These are phyloP conservation scores for Dichotomocladium elegans DNA, from an alignment of 371 early-diverging fungal genomes.

Conservation along the genomic window DNA sequence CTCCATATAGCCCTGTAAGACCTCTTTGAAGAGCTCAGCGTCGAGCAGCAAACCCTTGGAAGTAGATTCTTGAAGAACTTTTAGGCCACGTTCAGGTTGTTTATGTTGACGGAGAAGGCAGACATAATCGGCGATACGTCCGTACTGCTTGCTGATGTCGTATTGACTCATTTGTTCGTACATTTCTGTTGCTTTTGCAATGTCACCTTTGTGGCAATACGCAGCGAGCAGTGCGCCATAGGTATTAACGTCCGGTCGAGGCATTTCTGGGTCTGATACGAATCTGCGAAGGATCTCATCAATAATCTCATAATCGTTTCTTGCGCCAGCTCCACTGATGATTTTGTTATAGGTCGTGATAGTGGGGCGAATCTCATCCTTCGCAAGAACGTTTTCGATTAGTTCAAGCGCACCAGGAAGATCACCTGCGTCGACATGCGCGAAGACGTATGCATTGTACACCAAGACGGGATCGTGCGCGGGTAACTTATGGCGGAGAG, in stretches of 20 bases:
- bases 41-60: slow-evolving; percentile 26
- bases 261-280: slow-evolving; percentile 16
- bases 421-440: slow-evolving; percentile 41
- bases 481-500: slow-evolving; percentile 12
- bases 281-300: slow-evolving; percentile 20
- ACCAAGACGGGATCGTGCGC: slow-evolving; percentile 31
- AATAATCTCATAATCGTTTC: slow-evolving; percentile 25
- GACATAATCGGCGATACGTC: slow-evolving; percentile 35
- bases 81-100: slow-evolving; percentile 18
- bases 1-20: slow-evolving; percentile 16
- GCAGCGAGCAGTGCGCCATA: slow-evolving; percentile 35
- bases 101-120: slow-evolving; percentile 21
- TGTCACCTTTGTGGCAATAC: slow-evolving; percentile 20
- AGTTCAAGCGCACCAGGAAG: slow-evolving; percentile 34
- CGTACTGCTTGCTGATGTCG: slow-evolving; percentile 30
- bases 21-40: slow-evolving; percentile 11
- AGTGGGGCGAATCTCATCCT: slow-evolving; percentile 26
- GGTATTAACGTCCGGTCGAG: slow-evolving; percentile 35
- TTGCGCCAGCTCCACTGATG: slow-evolving; percentile 25
- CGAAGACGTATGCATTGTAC: slow-evolving; percentile 43
- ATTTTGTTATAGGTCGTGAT: slow-evolving; percentile 41
- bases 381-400: slow-evolving; percentile 30
- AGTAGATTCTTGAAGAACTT: slow-evolving; percentile 19
- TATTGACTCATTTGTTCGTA: slow-evolving; percentile 22
- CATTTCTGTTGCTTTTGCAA: slow-evolving; percentile 29